Conservation (phyloP, 805 yeast species). For the Ogataea allantospora region DNA sequence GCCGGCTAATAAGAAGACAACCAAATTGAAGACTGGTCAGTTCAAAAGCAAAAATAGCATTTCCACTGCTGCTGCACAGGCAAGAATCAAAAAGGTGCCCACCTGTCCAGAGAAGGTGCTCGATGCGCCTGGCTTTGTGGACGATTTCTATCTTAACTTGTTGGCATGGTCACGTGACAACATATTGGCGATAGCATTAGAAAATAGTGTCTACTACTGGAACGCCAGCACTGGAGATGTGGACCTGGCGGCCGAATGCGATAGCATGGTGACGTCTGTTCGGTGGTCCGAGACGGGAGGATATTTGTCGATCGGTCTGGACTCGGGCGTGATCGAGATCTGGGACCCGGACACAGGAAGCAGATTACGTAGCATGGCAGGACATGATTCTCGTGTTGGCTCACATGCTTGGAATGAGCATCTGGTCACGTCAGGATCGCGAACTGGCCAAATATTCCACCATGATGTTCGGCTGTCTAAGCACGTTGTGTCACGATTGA, state of each 20-base stretch:
- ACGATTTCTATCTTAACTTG: slow-evolving; percentile 87
- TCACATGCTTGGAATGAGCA: slow-evolving; percentile 84
- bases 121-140: slow-evolving; percentile 93
- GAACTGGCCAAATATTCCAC: slow-evolving; percentile 78
- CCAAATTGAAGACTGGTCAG: slow-evolving; percentile 17
- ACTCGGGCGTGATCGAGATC: slow-evolving; percentile 81
- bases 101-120: slow-evolving; percentile 88
- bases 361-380: slow-evolving; percentile 75
- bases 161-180: slow-evolving; percentile 86
- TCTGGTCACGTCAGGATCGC: slow-evolving; percentile 79
- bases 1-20: slow-evolving; percentile 49
- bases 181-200: slow-evolving; percentile 84
- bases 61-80: slow-evolving; percentile 51
- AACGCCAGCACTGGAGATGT: slow-evolving; percentile 83
- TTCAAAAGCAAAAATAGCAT: slow-evolving; percentile 27
- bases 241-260: slow-evolving; percentile 57
- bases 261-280: slow-evolving; percentile 62
- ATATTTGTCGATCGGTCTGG: slow-evolving; percentile 78
- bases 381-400: slow-evolving; percentile 74
- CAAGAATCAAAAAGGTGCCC: slow-evolving; percentile 74
- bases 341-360: slow-evolving; percentile 86
- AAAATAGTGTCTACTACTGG: slow-evolving; percentile 84
- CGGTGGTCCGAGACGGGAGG: slow-evolving; percentile 92
- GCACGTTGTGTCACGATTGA: slow-evolving; percentile 62
- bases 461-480: slow-evolving; percentile 86